Conservation (phyloP, 768 basidiomycete species). For the Mycena polygramma region DNA sequence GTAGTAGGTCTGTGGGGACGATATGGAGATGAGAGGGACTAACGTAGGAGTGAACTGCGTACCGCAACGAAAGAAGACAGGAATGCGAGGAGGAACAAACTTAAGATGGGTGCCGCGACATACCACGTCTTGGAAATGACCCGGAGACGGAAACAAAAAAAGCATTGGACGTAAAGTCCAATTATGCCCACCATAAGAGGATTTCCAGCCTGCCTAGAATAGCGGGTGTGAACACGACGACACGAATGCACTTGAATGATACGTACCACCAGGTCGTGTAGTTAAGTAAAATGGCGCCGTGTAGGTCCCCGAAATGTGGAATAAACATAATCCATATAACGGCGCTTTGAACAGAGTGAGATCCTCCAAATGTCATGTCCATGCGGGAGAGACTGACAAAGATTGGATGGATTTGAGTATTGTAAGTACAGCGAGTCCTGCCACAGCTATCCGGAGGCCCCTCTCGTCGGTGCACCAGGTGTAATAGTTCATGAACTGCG, state of each 20-base stretch:
- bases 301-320: slow-evolving; percentile 1
- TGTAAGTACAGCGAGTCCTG: neutral
- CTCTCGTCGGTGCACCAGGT: slow-evolving; percentile 6
- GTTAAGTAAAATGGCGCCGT: slow-evolving; percentile 17
- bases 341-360: neutral
- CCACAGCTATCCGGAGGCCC: neutral
- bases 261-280: slow-evolving; percentile 14
- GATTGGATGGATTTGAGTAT: slow-evolving; percentile 9
- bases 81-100: slow-evolving; percentile 6
- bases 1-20: neutral
- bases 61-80: neutral
- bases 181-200: slow-evolving; percentile 4
- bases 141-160: slow-evolving; percentile 18
- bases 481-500: slow-evolving; percentile 12
- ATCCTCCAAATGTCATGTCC: neutral
- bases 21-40: too few species aligned
- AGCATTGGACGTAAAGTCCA: slow-evolving; percentile 23
- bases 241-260: neutral
- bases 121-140: slow-evolving; percentile 25
- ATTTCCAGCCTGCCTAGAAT: slow-evolving; percentile 13
- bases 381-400: neutral
- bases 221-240: neutral
- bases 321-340: slow-evolving; percentile 15
- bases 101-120: neutral
- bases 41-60: too few species aligned